A percentile compares a stretch with the other conserved stretches of the same genome.
Conservation (phyloP, 2,329 filamentous ascomycete genomes). For the Thielaviopsis musarum region DNA sequence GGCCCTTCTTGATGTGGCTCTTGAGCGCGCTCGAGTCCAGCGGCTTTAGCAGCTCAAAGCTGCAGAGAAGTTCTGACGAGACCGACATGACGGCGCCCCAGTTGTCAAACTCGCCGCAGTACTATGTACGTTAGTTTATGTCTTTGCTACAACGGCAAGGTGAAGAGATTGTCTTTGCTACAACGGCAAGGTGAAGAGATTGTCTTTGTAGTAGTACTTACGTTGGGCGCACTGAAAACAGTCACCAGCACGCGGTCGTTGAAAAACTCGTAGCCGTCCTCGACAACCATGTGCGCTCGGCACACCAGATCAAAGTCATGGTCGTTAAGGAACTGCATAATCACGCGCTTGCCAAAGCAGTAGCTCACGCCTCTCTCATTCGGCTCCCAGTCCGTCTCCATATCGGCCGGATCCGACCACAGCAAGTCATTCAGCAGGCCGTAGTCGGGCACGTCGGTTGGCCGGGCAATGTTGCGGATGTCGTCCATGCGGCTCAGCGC, state of each 20-base stretch:
- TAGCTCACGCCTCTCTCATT: constrained; percentile 96
- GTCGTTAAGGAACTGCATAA: constrained; percentile 82
- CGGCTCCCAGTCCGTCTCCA: constrained; percentile 95
- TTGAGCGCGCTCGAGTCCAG: constrained; percentile 91
- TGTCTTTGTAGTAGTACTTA: constrained; percentile 39
- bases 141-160: not conserved
- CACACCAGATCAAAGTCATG: constrained; percentile 98
- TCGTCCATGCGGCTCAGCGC: constrained; percentile 95
- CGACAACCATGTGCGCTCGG: constrained; percentile 96
- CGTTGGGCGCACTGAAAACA: constrained; percentile 93
- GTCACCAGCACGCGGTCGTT: constrained; percentile 89
- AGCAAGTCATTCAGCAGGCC: constrained; percentile 86
- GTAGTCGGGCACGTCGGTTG: constrained; percentile 94
- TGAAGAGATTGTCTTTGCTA: not conserved
- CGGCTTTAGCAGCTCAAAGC: constrained; percentile 91
- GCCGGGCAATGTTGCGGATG: constrained; percentile 85
- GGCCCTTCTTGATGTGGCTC: constrained; percentile 96
- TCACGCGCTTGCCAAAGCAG: constrained; percentile 96
- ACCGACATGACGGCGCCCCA: constrained; percentile 99
- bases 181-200: too few relatives aligned
- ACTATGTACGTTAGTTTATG: constrained; percentile 35
- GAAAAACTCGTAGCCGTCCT: constrained; percentile 98
- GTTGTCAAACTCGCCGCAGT: constrained; percentile 97
- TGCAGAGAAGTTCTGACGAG: constrained; percentile 80
- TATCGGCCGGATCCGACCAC: constrained; percentile 95